Evolutionary conservation across 176 grass and related monocot species (phyloP).

Genomic region (Carex myosuroides): DNA sequence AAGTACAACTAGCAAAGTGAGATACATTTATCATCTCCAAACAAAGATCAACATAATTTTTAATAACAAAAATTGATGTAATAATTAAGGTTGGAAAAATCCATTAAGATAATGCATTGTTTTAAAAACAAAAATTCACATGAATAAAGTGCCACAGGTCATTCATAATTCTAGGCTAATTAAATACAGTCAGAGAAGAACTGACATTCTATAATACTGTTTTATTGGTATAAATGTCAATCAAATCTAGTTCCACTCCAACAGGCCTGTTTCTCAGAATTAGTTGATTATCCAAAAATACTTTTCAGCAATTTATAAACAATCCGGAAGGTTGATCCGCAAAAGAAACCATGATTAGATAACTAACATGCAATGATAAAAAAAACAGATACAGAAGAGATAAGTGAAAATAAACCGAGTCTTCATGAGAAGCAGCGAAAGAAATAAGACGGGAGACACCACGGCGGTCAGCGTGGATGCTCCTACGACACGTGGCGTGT

Average conservation of each 20-base stretch:
- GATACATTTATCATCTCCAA: not conserved
- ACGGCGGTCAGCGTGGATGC: not conserved
- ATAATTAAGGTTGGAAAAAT: not conserved
- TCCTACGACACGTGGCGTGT: not conserved
- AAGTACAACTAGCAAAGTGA: not conserved
- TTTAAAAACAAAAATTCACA: not conserved
- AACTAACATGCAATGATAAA: not conserved
- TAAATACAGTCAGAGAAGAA: not conserved
- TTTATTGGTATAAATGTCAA: not conserved
- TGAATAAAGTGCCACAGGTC: not conserved
- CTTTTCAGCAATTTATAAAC: not conserved
- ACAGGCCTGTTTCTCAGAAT: too few relatives aligned
- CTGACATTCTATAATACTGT: not conserved
- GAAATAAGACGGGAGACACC: not conserved
- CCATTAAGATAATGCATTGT: not conserved
- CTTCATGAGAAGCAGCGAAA: not conserved
- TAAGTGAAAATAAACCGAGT: constrained; percentile 11
- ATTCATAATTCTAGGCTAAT: not conserved
- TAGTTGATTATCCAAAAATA: not conserved
- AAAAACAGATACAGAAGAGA: not conserved
- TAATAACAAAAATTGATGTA: not conserved
- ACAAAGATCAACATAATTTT: not conserved
- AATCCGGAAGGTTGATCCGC: not conserved
- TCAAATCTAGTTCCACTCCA: not conserved
- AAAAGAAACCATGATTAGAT: not conserved